phyloP scores from a whole-genome alignment of 805 yeast species.

The Hanseniaspora singularis region DNA sequence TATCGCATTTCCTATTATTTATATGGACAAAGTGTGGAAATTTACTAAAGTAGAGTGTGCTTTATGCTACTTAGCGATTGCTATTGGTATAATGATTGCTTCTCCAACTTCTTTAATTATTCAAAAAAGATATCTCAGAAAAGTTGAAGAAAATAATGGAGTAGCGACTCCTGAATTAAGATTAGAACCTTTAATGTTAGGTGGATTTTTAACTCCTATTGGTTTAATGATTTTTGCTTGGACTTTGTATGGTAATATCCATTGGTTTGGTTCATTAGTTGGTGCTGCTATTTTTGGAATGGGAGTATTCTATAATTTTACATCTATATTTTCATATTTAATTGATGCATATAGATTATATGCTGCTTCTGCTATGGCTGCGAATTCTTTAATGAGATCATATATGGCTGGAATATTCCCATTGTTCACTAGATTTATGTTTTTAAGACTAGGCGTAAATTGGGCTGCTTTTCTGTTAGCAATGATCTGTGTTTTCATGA shows the following conservation, averaged over 20 bases:
- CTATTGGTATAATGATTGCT: conserved; percentile 40
- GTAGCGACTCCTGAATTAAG: conserved; percentile 47
- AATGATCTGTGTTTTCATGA: conserved; percentile 37
- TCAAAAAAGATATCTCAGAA: conserved; percentile 36
- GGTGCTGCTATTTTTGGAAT: conserved; percentile 68
- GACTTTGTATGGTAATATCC: conserved; percentile 48
- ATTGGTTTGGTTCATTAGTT: conserved; percentile 61
- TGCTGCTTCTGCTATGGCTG: conserved; percentile 43
- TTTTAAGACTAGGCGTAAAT: conserved; percentile 40
- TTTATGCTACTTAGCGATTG: conserved; percentile 49
- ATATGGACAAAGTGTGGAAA: conserved; percentile 36
- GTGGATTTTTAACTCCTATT: conserved; percentile 52
- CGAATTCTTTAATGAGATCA: conserved; percentile 42
- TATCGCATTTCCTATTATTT: conserved; percentile 53
- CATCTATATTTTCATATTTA: conserved; percentile 54
- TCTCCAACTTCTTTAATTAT: conserved; percentile 34
- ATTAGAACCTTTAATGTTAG: conserved; percentile 49
- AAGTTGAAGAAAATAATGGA: conserved; percentile 36
- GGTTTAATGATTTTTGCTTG: conserved; percentile 69
- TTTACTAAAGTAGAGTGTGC: conserved; percentile 48
- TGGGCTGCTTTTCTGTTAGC: conserved; percentile 49
- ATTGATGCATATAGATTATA: conserved; percentile 47
- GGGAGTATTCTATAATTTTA: conserved; percentile 53
- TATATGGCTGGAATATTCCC: conserved; percentile 47
- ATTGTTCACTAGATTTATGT: conserved; percentile 47